Percentiles rank a stretch among this genome's conserved stretches.
These are phyloP conservation scores for Trichoderma sp. DNA, from an alignment of 2,329 filamentous ascomycete genomes.

Conservation along the genomic window DNA sequence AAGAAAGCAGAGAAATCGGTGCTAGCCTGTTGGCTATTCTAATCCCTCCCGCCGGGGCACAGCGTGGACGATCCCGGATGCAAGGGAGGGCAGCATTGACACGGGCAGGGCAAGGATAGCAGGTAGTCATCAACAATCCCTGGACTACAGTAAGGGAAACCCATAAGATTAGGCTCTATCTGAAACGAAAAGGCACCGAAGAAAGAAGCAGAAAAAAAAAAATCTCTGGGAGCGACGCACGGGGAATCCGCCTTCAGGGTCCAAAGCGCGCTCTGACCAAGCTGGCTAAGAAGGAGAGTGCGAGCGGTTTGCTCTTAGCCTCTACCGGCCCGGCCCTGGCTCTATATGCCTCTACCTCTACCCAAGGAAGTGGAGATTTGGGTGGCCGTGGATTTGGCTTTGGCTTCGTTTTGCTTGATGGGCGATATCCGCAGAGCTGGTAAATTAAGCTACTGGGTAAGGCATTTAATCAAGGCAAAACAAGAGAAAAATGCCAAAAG, in stretches of 20 bases:
- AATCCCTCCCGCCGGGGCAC: conserved; percentile 11
- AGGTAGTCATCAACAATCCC: neutral
- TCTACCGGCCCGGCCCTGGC: conserved; percentile 12
- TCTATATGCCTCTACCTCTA: neutral
- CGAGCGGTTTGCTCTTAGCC: neutral
- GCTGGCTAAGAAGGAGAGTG: neutral
- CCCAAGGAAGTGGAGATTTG: neutral
- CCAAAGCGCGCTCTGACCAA: neutral
- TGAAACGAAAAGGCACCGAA: conserved; percentile 23
- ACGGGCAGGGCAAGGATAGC: neutral
- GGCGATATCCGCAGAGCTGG: neutral
- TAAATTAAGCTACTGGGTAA: conserved; percentile 19
- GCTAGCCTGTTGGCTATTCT: neutral
- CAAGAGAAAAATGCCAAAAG: neutral
- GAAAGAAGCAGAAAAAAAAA: neutral
- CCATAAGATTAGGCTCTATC: conserved; percentile 16
- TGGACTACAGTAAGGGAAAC: neutral
- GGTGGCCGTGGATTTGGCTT: neutral
- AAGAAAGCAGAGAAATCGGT: neutral
- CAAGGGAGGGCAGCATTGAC: conserved; percentile 2
- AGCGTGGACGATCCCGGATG: conserved; percentile 3
- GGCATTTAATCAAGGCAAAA: neutral
- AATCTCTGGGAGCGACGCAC: neutral
- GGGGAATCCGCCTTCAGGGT: neutral
- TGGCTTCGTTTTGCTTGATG: neutral